These are phyloP conservation scores for Liriodendron chinense DNA, from an alignment of 164 flowering plant genomes.

Conservation along the genomic window DNA sequence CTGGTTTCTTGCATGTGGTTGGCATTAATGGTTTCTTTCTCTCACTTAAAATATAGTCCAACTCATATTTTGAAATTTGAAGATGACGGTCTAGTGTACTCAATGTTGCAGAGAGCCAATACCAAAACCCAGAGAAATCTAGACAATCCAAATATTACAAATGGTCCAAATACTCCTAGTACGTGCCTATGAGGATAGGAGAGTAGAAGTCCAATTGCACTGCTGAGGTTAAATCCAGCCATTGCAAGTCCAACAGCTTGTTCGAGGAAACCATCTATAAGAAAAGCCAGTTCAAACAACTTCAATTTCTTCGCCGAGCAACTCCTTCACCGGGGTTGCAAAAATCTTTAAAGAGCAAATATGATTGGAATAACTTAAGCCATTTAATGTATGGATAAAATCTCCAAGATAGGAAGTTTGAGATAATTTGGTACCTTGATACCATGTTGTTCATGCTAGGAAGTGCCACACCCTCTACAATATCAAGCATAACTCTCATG, in stretches of 20 bases:
- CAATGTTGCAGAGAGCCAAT: constrained; percentile 85
- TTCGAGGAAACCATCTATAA: constrained; percentile 90
- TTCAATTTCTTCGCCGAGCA: constrained; percentile 14
- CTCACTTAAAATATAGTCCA: constrained; percentile 56
- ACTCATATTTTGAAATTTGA: constrained; percentile 79
- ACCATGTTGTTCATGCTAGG: constrained; percentile 99
- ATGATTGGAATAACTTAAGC: neutral
- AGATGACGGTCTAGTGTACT: constrained; percentile 65
- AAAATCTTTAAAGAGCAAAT: neutral
- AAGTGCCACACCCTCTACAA: constrained; percentile 97
- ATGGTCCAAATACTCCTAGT: constrained; percentile 90
- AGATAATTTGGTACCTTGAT: constrained; percentile 50
- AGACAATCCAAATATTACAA: constrained; percentile 89
- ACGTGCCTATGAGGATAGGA: constrained; percentile 96
- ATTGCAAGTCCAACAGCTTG: constrained; percentile 92
- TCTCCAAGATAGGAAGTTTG: neutral
- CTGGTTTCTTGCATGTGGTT: constrained; percentile 24
- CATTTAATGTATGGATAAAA: neutral
- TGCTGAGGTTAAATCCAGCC: constrained; percentile 92
- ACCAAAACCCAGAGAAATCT: constrained; percentile 97
- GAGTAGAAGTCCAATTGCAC: constrained; percentile 85
- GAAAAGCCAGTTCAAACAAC: constrained; percentile 21
- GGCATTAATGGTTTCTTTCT: constrained; percentile 23
- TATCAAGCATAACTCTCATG: constrained; percentile 68
- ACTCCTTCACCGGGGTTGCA: neutral